These are phyloP conservation scores for Cocos nucifera DNA, from an alignment of 176 grass and related monocot species.

Conservation along the genomic window DNA sequence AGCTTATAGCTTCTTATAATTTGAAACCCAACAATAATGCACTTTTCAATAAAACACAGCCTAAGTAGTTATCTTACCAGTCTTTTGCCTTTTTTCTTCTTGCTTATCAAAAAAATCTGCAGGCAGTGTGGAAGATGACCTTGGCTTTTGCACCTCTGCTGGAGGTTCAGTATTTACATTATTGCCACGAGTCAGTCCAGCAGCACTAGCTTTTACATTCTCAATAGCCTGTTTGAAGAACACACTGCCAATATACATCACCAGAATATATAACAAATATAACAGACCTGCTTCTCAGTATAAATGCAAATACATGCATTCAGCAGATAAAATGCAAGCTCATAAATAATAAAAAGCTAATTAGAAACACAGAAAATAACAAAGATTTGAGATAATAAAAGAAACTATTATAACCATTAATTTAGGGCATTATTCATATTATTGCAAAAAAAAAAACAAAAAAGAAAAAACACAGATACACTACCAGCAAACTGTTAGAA, in stretches of 20 bases:
- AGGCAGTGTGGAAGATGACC: constrained; percentile 47
- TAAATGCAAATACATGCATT: no score
- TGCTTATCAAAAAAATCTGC: constrained; percentile 79
- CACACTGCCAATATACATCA: neutral
- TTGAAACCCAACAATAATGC: neutral
- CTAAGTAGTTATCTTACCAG: constrained; percentile 31
- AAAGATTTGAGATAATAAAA: no score
- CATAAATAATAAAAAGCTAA: no score
- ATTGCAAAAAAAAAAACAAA: no score
- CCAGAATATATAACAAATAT: no score
- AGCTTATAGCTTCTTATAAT: neutral
- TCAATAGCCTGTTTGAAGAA: constrained; percentile 46
- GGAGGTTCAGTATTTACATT: constrained; percentile 36
- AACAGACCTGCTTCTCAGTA: no score
- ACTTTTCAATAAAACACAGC: neutral
- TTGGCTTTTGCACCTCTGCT: constrained; percentile 47
- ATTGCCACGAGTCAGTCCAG: constrained; percentile 37
- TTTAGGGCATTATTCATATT: no score
- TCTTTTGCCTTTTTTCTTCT: constrained; percentile 45
- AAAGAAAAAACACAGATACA: no score
- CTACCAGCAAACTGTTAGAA: no score
- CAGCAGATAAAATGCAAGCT: no score
- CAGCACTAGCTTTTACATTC: constrained; percentile 43
- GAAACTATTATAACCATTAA: no score
- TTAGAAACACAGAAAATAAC: no score